A percentile compares a stretch with the other conserved stretches of the same genome.
phyloP scores from a whole-genome alignment of 805 yeast genomes.

The Candida mattraensis region DNA sequence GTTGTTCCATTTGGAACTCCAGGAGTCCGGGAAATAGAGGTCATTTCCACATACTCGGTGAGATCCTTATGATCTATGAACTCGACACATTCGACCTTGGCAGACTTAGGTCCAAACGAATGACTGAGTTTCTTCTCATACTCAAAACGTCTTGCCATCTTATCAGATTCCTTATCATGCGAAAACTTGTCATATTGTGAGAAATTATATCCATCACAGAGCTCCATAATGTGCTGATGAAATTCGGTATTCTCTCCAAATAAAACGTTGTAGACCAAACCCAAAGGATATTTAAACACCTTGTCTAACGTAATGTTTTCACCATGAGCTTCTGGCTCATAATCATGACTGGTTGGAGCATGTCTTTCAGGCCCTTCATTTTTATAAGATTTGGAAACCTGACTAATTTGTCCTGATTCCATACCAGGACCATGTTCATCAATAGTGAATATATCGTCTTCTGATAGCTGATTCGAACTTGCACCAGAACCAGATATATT shows the following conservation, averaged over 20 bases:
- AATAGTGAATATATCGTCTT: constrained; percentile 32
- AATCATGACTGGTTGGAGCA: constrained; percentile 51
- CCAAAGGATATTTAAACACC: constrained; percentile 68
- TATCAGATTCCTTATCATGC: constrained; percentile 40
- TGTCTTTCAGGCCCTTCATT: constrained; percentile 66
- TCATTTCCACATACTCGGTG: constrained; percentile 54
- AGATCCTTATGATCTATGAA: constrained; percentile 55
- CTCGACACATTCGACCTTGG: constrained; percentile 64
- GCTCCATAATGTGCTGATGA: constrained; percentile 38
- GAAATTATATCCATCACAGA: constrained; percentile 49
- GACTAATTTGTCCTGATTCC: constrained; percentile 24
- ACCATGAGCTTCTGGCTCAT: constrained; percentile 43
- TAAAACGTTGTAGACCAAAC: constrained; percentile 64
- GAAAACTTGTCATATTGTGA: constrained; percentile 38
- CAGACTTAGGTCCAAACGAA: constrained; percentile 91
- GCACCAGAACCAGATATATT: constrained; percentile 17
- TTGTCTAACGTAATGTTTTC: constrained; percentile 54
- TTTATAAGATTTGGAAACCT: constrained; percentile 23
- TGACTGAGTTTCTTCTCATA: constrained; percentile 76
- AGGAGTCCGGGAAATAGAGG: constrained; percentile 74
- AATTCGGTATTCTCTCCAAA: constrained; percentile 60
- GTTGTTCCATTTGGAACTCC: constrained; percentile 92
- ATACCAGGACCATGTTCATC: constrained; percentile 32
- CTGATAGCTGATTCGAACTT: constrained; percentile 20
- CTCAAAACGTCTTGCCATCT: constrained; percentile 51